phyloP scores from a whole-genome alignment of 257 asterid genomes.

The Penstemon barbatus region DNA sequence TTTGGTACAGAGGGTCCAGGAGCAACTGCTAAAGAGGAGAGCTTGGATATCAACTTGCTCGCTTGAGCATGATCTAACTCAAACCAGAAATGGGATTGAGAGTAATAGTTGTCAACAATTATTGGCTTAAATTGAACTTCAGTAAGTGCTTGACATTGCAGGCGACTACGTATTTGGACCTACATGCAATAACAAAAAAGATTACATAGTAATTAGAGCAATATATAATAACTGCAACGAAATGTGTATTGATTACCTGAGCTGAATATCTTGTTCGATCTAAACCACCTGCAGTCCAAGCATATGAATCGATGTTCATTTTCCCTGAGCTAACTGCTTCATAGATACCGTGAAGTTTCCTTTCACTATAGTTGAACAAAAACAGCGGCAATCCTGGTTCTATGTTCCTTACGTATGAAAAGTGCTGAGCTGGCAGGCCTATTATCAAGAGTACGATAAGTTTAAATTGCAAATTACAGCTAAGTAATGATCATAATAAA shows the following conservation, averaged over 20 bases:
- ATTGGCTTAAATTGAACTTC: conserved; percentile 71
- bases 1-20: conserved; percentile 39
- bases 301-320: conserved; percentile 74
- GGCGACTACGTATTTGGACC: conserved; percentile 64
- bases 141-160: conserved; percentile 52
- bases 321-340: conserved; percentile 80
- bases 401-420: conserved; percentile 63
- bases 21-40: conserved; percentile 49
- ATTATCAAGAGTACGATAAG: conserved; percentile 27
- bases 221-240: conserved; percentile 8
- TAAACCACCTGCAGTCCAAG: conserved; percentile 77
- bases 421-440: conserved; percentile 75
- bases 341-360: conserved; percentile 66
- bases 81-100: conserved; percentile 61
- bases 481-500: neutral
- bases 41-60: conserved; percentile 52
- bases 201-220: conserved; percentile 14
- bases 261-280: conserved; percentile 68
- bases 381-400: conserved; percentile 76
- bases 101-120: conserved; percentile 69
- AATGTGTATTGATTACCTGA: conserved; percentile 50
- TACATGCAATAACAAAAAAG: neutral
- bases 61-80: conserved; percentile 88
- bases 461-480: conserved; percentile 9
- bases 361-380: conserved; percentile 63